Evolutionary conservation across 805 yeast species (phyloP).

Genomic region (Spathaspora girioi): DNA sequence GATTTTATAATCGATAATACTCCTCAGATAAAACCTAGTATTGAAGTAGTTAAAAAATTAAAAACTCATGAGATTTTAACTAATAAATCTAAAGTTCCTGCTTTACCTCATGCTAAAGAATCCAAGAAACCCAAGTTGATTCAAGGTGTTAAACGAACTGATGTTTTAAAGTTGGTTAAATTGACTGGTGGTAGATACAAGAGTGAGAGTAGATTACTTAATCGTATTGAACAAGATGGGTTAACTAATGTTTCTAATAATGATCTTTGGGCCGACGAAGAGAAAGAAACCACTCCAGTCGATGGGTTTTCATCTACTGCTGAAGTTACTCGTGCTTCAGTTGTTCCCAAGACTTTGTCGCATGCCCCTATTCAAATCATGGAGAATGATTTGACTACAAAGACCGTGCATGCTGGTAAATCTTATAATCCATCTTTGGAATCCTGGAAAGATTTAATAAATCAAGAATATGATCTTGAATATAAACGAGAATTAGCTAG

Average conservation of each 20-base stretch:
- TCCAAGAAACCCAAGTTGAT: constrained; percentile 17
- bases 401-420: constrained; percentile 76
- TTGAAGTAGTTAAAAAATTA: constrained; percentile 35
- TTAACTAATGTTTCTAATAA: constrained; percentile 39
- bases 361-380: constrained; percentile 52
- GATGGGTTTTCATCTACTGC: constrained; percentile 13
- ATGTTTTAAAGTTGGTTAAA: constrained; percentile 63
- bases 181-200: constrained; percentile 54
- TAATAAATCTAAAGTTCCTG: constrained; percentile 74
- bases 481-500: constrained; percentile 64
- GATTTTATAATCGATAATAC: constrained; percentile 59
- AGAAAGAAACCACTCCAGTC: constrained; percentile 14
- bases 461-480: constrained; percentile 63
- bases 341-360: constrained; percentile 52
- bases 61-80: constrained; percentile 66
- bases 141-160: constrained; percentile 63
- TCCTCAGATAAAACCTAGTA: constrained; percentile 40
- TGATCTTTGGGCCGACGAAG: constrained; percentile 68
- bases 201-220: constrained; percentile 7
- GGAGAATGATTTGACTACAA: constrained; percentile 34
- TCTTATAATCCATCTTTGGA: constrained; percentile 88
- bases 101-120: constrained; percentile 28
- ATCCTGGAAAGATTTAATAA: constrained; percentile 74
- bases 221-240: constrained; percentile 61
- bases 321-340: constrained; percentile 12